These are phyloP conservation scores for Urochloa ruziziensis DNA, from an alignment of 176 grass and related monocot species.

Conservation along the genomic window DNA sequence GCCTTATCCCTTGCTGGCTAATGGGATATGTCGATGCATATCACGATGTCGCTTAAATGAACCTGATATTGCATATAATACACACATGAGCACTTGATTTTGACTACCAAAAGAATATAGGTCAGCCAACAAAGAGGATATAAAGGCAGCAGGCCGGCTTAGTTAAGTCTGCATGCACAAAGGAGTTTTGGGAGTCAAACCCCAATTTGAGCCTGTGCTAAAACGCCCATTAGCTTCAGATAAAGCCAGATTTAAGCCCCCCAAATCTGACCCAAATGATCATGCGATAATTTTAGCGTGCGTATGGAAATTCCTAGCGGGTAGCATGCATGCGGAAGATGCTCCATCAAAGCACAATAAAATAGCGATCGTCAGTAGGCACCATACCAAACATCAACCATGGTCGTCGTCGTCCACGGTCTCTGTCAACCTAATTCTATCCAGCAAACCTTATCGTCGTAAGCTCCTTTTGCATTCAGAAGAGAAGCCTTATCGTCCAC, in stretches of 20 bases:
- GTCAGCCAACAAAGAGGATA: background rate
- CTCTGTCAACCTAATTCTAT: conserved; percentile 1
- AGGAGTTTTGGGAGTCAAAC: background rate
- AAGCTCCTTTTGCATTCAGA: background rate
- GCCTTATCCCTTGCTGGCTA: background rate
- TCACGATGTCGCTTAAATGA: background rate
- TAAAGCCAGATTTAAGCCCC: background rate
- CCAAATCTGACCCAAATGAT: background rate
- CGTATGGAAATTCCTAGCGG: no score
- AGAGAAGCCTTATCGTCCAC: background rate
- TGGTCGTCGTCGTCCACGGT: background rate
- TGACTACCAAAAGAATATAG: background rate
- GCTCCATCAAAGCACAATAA: background rate
- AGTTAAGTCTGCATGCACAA: background rate
- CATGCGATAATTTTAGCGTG: background rate
- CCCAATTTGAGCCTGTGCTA: background rate
- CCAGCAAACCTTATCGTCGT: conserved; percentile 7
- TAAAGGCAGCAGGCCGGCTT: background rate
- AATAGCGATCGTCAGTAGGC: background rate
- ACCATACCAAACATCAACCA: background rate
- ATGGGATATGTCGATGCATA: background rate
- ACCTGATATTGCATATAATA: background rate
- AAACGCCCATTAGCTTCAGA: background rate
- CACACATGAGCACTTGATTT: no score
- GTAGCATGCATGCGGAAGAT: no score